A percentile compares a stretch with the other conserved stretches of the same genome.
These are phyloP conservation scores for Ophiosphaerella narmari DNA, from an alignment of 2,329 filamentous ascomycete genomes.

Conservation along the genomic window DNA sequence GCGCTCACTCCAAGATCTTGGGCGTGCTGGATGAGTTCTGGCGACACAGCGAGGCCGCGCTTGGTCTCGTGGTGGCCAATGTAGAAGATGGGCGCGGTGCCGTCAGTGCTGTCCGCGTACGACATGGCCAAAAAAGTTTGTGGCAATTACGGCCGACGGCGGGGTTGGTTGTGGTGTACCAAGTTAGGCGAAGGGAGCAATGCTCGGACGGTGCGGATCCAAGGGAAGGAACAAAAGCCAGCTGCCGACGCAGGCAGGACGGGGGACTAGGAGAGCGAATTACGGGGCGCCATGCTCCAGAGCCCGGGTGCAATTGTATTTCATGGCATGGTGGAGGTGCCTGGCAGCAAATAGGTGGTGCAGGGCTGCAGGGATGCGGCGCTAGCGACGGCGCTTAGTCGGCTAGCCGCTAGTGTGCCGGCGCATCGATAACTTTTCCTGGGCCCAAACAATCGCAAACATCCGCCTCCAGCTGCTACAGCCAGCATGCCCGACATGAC, in stretches of 20 bases:
- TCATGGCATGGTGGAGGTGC: neutral
- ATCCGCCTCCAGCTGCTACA: neutral
- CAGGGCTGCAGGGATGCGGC: no score
- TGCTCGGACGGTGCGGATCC: neutral
- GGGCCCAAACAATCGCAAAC: neutral
- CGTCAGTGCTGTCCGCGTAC: slow-evolving; percentile 39
- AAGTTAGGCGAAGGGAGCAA: neutral
- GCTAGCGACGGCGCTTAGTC: neutral
- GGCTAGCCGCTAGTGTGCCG: slow-evolving; percentile 8
- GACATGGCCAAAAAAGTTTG: slow-evolving; percentile 28
- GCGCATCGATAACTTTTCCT: slow-evolving; percentile 25
- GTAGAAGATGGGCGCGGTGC: slow-evolving; percentile 61
- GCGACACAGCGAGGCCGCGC: slow-evolving; percentile 63
- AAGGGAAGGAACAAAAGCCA: no score
- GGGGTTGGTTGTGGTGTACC: neutral
- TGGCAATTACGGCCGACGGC: no score
- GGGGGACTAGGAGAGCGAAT: no score
- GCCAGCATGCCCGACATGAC: slow-evolving; percentile 51
- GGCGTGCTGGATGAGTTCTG: slow-evolving; percentile 68
- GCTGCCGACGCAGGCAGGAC: no score
- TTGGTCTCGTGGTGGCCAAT: slow-evolving; percentile 75
- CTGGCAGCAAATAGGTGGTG: neutral
- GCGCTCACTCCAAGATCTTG: slow-evolving; percentile 69
- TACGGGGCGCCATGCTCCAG: neutral
- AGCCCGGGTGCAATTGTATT: neutral